Base-by-base conservation (phyloP, 768 basidiomycete species). In the Suillus occidentalis region DNA sequence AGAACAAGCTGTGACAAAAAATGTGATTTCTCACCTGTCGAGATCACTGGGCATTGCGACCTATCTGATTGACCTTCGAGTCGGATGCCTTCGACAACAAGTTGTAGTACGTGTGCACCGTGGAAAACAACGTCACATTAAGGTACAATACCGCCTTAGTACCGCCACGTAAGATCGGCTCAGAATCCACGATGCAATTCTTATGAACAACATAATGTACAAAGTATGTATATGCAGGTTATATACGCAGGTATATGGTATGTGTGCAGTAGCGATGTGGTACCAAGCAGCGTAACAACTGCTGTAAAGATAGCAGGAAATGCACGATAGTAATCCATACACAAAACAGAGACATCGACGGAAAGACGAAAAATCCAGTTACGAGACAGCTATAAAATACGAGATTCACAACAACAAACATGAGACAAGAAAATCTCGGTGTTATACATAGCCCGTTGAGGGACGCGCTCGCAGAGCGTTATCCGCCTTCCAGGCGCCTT, bases 1-100 rank as follows among this genome's bases (percentile, higher is more conserved):
- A 56, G 40, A 65, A 63, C 59, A 53, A 64, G 74, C 39, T 75
- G 74, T 61, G 62, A 34, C 34, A 68, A 68, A 25, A 74, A 65
- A 74, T 60, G 74, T 72, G 74, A 69, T 18, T 64, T 63, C 83
- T 78, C 72, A 85, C 85, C 81, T 82, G 75, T 86, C 85, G 63
- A 86, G 78, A 71, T 86, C 85, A 67, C 85, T 85, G 42, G 84
- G 80, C 85, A 85, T 83, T 60, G 42, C 59, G 42, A 59, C 62
- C 67, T 67, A 47, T 57, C 43, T 57, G 72, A 65, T 75, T 60
- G 58, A 59, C 20, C 40, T 25, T 55, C 20, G 31, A 34, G 20
- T 60, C 57, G 57, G 49, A 39, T 22, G 52, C 50, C 20, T 56
- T 40, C 25, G 37, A 63, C 56, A 63, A 63, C 53, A 63, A 60